These are phyloP conservation scores for Jamesozyma lodderae DNA, from an alignment of 805 yeast genomes.

Conservation along the genomic window DNA sequence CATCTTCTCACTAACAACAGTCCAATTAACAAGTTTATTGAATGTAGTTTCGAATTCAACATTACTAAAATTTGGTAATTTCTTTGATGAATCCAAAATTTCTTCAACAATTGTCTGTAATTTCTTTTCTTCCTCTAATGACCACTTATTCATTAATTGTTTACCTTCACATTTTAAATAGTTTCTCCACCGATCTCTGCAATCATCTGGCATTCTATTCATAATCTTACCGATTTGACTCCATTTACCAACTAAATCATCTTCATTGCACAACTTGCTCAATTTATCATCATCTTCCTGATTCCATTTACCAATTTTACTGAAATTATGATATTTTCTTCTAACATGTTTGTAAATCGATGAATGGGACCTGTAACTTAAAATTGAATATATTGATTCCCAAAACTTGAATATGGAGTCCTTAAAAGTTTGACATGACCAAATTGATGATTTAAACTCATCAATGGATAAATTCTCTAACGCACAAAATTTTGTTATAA, in stretches of 20 bases:
- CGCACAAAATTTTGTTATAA: background rate
- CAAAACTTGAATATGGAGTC: slow-evolving; percentile 71
- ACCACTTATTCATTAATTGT: slow-evolving; percentile 68
- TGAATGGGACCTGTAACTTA: slow-evolving; percentile 75
- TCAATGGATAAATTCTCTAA: background rate
- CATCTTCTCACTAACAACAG: slow-evolving; percentile 74
- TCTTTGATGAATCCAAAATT: no score
- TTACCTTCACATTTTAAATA: slow-evolving; percentile 77
- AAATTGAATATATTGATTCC: slow-evolving; percentile 63
- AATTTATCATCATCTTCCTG: slow-evolving; percentile 61
- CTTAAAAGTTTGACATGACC: background rate
- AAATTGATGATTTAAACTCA: background rate
- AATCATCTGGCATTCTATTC: slow-evolving; percentile 92
- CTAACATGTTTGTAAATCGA: slow-evolving; percentile 82
- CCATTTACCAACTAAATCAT: slow-evolving; percentile 67
- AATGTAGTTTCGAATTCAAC: slow-evolving; percentile 24
- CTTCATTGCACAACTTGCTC: slow-evolving; percentile 47
- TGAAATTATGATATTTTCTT: slow-evolving; percentile 72
- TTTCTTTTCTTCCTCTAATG: slow-evolving; percentile 53
- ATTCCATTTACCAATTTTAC: slow-evolving; percentile 81
- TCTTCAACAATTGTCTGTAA: slow-evolving; percentile 42
- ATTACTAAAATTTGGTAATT: no score
- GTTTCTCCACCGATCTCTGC: slow-evolving; percentile 89
- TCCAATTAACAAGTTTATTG: slow-evolving; percentile 62
- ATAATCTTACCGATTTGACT: slow-evolving; percentile 61